Evolutionary conservation across 2,329 filamentous ascomycete species (phyloP).

Genomic region (Fusarium mexicanum): DNA sequence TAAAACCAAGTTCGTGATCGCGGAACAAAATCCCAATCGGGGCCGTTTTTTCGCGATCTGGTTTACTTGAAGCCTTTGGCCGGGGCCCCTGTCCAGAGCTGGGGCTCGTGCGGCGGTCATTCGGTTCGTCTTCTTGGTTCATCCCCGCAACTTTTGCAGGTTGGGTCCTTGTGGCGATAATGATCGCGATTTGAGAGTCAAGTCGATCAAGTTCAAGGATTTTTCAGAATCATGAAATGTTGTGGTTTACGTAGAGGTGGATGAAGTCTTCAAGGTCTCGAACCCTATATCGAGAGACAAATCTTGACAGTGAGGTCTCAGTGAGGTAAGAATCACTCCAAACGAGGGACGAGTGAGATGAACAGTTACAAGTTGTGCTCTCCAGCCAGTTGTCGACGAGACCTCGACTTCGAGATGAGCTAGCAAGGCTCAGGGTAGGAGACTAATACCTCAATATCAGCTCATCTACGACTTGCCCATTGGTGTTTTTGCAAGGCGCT

Average conservation of each 20-base stretch:
- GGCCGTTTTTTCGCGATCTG: constrained; percentile 31
- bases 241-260: neutral
- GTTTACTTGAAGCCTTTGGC: constrained; percentile 22
- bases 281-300: neutral
- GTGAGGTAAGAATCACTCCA: neutral
- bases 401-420: neutral
- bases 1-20: constrained; percentile 11
- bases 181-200: constrained; percentile 19
- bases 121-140: constrained; percentile 36
- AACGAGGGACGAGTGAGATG: constrained; percentile 2
- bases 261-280: neutral
- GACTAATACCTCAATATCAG: constrained; percentile 24
- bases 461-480: constrained; percentile 26
- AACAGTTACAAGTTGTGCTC: neutral
- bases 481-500: constrained; percentile 18
- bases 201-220: constrained; percentile 15
- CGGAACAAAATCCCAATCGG: constrained; percentile 15
- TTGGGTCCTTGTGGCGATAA: constrained; percentile 26
- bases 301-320: neutral
- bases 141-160: constrained; percentile 32
- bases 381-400: constrained; percentile 7
- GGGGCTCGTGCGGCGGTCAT: constrained; percentile 40
- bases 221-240: neutral
- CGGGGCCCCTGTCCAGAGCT: constrained; percentile 35
- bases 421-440: constrained; percentile 25